Base-by-base conservation (phyloP, 257 asterid genomes). In the Solanum dulcamara region DNA sequence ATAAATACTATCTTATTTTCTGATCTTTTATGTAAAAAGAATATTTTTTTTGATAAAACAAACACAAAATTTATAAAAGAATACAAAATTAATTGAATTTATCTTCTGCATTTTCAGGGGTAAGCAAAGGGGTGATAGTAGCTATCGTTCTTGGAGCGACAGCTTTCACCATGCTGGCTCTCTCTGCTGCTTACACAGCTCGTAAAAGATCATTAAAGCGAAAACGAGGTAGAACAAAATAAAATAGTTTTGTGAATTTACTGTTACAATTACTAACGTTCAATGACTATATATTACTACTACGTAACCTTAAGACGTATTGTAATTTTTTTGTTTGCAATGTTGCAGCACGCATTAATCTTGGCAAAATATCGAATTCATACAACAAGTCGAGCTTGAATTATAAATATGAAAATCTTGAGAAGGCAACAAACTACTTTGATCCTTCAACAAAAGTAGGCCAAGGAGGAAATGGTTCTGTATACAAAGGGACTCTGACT, bases 391-490 rank as follows among this genome's bases (percentile, higher is more conserved):
- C 99, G 20, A 91, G 87, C 85, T 87, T 96, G 89, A 93, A 94
- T 83, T 96, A 87, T 90, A 96, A 92, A 55, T 96, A 96, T 66
- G 99, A 96, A 75, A 89, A 92, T 57, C 87, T 96, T 60, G 99
- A 96, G 91, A 94, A 91, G 93, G 98, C 99, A 7, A 94, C 99
- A 0, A 86, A 94, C 51, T 96, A 92, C 60, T 96, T 96, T 80
- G 96, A 92, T 57, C 59, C 87, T 9, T 84, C 86, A 33, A 91
- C 90, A 33, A 93, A 96, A 87, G 3, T 96, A 80, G 99, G 99
- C 28, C 98, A 94, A 88, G 99, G 99, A 75, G 98, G 99, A 81
- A 94, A 96, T 20, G 99, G 98, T 46, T 92, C 94, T 38, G 99
- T 94, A 26, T 92, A 90, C 84, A 91, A 87, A 84, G 99, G 97